phyloP scores from a whole-genome alignment of 805 yeast genomes.

The Cephaloascus albidus region DNA sequence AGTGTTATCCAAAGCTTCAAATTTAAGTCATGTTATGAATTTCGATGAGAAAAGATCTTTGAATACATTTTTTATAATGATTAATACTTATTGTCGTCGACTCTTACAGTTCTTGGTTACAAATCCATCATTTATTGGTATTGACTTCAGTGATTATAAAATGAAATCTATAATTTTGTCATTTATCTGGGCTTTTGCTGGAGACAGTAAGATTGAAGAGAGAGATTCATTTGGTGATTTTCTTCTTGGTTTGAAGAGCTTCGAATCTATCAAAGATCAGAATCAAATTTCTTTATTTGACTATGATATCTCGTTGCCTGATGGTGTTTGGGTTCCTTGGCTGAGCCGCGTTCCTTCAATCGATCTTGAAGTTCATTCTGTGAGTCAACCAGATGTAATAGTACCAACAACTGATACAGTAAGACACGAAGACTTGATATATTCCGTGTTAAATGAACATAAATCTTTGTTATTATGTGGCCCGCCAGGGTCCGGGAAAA shows the following conservation, averaged over 20 bases:
- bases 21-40: conserved; percentile 43
- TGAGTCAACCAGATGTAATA: conserved; percentile 52
- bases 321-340: conserved; percentile 38
- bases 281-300: conserved; percentile 21
- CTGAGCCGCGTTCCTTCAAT: conserved; percentile 23
- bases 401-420: conserved; percentile 76
- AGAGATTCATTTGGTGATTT: conserved; percentile 25
- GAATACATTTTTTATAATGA: conserved; percentile 26
- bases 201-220: conserved; percentile 35
- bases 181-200: conserved; percentile 56
- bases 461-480: conserved; percentile 73
- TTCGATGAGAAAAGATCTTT: conserved; percentile 25
- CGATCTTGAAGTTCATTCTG: conserved; percentile 48
- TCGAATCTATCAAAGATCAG: background rate
- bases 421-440: conserved; percentile 54
- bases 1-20: conserved; percentile 14
- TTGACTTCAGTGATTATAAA: conserved; percentile 17
- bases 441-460: conserved; percentile 44
- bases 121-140: conserved; percentile 12
- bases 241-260: conserved; percentile 10
- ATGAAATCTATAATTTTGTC: conserved; percentile 25
- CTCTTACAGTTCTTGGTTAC: conserved; percentile 10
- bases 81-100: conserved; percentile 22
- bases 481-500: conserved; percentile 96
- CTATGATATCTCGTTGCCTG: conserved; percentile 32